Base-by-base conservation (phyloP, 352 stramenopile genomes). In the Phytophthora multivora region DNA sequence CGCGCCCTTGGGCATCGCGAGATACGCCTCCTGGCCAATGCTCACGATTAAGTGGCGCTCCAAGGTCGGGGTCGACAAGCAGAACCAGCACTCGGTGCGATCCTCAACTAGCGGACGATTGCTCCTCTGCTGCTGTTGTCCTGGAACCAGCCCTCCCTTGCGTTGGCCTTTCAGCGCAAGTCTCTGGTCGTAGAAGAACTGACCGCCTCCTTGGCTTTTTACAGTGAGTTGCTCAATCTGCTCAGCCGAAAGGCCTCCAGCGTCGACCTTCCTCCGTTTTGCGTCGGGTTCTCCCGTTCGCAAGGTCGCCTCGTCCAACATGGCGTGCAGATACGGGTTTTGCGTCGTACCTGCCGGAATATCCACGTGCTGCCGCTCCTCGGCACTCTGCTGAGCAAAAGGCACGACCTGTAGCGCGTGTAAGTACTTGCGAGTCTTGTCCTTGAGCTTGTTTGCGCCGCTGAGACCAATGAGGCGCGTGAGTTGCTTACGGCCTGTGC, bases 11-110 rank as follows among this genome's bases (percentile, higher is more conserved):
- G 85, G 83, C 73, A 94, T 86, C 9, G 85, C 85, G 25, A 94
- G 63, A 58, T 94, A 94, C 13, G 81, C 81, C 50, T 92, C 79
- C 51, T 88, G 68, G 7, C 85, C 85, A 53, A 94, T 94, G 50
- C 81, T 90, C 31, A 91, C 83, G 51, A 94, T 91, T 59, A 94
- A 71, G 51, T 94, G 86, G 11, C 80, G 85, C 65, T 92, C 86
- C 0, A 94, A 64, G 18, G 74, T 87, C 4, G 86, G 86, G 12
- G 86, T 94, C 8, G 86, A 79, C 16, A 94, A 66, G 45, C 86
- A 94, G 56, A 94, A 94, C 86, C 86, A 94, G 75, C 86, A 94
- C 66, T 94, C 86, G 9, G 66, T 77, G n/a, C 86, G 86, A 10
- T 90, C 70, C 2, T 77, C 71, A 1, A 91, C 70, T 10, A 45